These are phyloP conservation scores for Scheffersomyces illinoinensis DNA, from an alignment of 1,139 yeast species.

Conservation along the genomic window DNA sequence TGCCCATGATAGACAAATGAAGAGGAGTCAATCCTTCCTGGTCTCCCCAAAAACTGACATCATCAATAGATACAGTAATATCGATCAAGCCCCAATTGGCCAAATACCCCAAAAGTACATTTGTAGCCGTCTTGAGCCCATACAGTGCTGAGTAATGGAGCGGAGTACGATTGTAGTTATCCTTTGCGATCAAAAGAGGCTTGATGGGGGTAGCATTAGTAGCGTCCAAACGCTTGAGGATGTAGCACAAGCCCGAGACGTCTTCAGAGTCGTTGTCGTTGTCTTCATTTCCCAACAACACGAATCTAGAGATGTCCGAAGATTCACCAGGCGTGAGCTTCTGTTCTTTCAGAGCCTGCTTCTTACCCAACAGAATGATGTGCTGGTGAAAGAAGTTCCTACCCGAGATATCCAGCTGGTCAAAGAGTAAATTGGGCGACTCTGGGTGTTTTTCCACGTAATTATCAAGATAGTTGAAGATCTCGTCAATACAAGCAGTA, in stretches of 20 bases:
- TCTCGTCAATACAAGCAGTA: conserved; percentile 53
- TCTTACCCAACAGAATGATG: conserved; percentile 73
- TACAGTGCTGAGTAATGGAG: conserved; percentile 88
- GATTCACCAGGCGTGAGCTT: conserved; percentile 39
- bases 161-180: conserved; percentile 80
- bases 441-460: conserved; percentile 16
- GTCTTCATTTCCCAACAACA: conserved; percentile 50
- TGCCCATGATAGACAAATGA: conserved; percentile 79
- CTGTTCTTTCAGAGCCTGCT: conserved; percentile 27
- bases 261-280: conserved; percentile 49
- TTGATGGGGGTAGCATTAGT: conserved; percentile 40
- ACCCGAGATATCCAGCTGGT: conserved; percentile 73
- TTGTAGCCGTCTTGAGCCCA: conserved; percentile 69
- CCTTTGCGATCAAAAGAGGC: conserved; percentile 60
- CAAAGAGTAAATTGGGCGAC: conserved; percentile 38
- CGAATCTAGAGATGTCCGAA: conserved; percentile 28
- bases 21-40: conserved; percentile 80
- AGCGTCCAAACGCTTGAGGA: conserved; percentile 51
- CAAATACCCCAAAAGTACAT: conserved; percentile 52
- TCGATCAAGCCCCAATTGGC: conserved; percentile 33
- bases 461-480: conserved; percentile 35
- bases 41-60: conserved; percentile 71
- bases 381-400: conserved; percentile 85
- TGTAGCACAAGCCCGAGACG: conserved; percentile 50
- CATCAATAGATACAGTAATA: conserved; percentile 55